Percentiles rank a stretch among this genome's conserved stretches.
Conservation (phyloP, 2,329 filamentous ascomycete genomes). For the Colletotrichum magnum region DNA sequence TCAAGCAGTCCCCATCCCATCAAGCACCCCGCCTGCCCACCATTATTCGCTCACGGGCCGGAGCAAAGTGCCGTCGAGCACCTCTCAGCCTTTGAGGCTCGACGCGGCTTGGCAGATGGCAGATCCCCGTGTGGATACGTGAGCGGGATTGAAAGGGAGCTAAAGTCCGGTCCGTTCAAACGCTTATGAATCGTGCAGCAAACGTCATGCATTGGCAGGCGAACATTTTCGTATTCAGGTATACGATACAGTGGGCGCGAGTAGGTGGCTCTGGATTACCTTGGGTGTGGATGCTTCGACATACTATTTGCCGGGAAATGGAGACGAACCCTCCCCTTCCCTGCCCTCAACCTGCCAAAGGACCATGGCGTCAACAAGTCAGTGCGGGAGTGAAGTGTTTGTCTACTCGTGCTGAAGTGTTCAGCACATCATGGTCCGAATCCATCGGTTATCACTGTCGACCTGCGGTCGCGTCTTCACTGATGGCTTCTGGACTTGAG, state of each 20-base stretch:
- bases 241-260: no score
- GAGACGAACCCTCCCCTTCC: no score
- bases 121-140: constrained; percentile 3
- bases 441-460: neutral
- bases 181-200: neutral
- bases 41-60: neutral
- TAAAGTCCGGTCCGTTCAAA: neutral
- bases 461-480: neutral
- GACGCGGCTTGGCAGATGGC: constrained; percentile 1
- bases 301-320: no score
- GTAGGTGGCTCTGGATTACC: no score
- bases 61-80: no score
- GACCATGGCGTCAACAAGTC: no score
- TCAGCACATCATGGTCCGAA: constrained; percentile 18
- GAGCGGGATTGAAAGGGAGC: neutral
- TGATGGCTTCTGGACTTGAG: no score
- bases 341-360: no score
- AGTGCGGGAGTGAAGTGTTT: neutral
- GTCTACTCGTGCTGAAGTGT: neutral
- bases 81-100: neutral
- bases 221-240: neutral
- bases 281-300: no score
- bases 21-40: neutral
- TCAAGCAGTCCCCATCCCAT: neutral
- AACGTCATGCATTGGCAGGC: neutral